These are phyloP conservation scores for Plasmodium malariae DNA, from an alignment of 169 alveolate species.

Conservation along the genomic window DNA sequence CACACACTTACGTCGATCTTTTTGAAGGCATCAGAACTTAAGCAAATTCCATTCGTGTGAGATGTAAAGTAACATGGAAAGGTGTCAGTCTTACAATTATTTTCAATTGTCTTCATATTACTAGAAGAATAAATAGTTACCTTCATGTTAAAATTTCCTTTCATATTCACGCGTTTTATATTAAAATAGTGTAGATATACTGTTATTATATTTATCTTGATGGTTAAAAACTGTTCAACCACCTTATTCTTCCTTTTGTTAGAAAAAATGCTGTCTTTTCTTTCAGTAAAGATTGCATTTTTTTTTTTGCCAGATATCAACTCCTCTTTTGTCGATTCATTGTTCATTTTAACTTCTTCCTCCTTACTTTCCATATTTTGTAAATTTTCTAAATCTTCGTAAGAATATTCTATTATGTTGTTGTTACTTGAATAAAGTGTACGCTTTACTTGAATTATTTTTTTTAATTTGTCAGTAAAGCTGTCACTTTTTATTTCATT, in stretches of 20 bases:
- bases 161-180: constrained; percentile 23
- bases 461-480: constrained; percentile 32
- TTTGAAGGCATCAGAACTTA: constrained; percentile 65
- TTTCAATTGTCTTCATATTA: constrained; percentile 38
- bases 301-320: not conserved
- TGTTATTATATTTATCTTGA: constrained; percentile 49
- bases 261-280: not conserved
- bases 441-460: constrained; percentile 18
- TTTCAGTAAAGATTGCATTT: not conserved
- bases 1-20: constrained; percentile 36
- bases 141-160: constrained; percentile 23
- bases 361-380: not conserved
- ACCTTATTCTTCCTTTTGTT: not conserved
- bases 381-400: not conserved
- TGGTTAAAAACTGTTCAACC: constrained; percentile 5
- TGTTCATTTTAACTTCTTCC: constrained; percentile 6
- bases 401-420: constrained; percentile 8
- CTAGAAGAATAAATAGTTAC: constrained; percentile 45
- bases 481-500: constrained; percentile 55
- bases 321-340: not conserved
- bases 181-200: constrained; percentile 21
- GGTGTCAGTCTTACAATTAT: constrained; percentile 16
- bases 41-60: constrained; percentile 42
- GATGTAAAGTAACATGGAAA: constrained; percentile 56
- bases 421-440: constrained; percentile 5